These are phyloP conservation scores for Corynespora cassiicola DNA, from an alignment of 2,329 filamentous ascomycete genomes.

Conservation along the genomic window DNA sequence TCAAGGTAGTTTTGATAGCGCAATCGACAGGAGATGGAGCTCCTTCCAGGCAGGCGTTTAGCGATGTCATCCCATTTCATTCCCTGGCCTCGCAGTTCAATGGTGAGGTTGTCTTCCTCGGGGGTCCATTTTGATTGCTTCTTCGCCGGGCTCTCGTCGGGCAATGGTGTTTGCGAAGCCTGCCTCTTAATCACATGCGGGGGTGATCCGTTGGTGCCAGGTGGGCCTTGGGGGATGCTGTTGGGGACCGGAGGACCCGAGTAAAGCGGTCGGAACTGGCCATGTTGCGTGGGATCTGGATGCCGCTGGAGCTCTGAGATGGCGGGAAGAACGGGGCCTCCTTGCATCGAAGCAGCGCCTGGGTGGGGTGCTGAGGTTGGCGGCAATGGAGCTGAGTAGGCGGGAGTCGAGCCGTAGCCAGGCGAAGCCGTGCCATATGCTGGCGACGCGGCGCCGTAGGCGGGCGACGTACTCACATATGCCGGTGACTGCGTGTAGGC, in stretches of 20 bases:
- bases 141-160: slow-evolving; percentile 46
- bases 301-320: slow-evolving; percentile 45
- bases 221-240: slow-evolving; percentile 25
- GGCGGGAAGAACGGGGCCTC: slow-evolving; percentile 46
- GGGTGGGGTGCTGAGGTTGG: slow-evolving; percentile 31
- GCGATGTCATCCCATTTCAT: slow-evolving; percentile 99
- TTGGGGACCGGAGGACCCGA: slow-evolving; percentile 47
- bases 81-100: slow-evolving; percentile 84
- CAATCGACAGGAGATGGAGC: slow-evolving; percentile 90
- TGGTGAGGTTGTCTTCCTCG: slow-evolving; percentile 92
- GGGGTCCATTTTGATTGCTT: slow-evolving; percentile 92
- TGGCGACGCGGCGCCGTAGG: slow-evolving; percentile 37
- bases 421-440: slow-evolving; percentile 36
- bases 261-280: slow-evolving; percentile 47
- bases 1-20: slow-evolving; percentile 99
- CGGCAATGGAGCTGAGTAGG: slow-evolving; percentile 29
- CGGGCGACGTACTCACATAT: slow-evolving; percentile 36
- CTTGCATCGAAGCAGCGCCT: slow-evolving; percentile 37
- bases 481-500: slow-evolving; percentile 44
- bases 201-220: slow-evolving; percentile 39
- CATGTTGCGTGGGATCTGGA: slow-evolving; percentile 46
- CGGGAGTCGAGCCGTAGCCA: slow-evolving; percentile 32
- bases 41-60: slow-evolving; percentile 86
- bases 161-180: slow-evolving; percentile 44
- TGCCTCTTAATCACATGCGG: slow-evolving; percentile 44